Conservation (phyloP, 208 protist genomes). For the Angomonas deanei region DNA sequence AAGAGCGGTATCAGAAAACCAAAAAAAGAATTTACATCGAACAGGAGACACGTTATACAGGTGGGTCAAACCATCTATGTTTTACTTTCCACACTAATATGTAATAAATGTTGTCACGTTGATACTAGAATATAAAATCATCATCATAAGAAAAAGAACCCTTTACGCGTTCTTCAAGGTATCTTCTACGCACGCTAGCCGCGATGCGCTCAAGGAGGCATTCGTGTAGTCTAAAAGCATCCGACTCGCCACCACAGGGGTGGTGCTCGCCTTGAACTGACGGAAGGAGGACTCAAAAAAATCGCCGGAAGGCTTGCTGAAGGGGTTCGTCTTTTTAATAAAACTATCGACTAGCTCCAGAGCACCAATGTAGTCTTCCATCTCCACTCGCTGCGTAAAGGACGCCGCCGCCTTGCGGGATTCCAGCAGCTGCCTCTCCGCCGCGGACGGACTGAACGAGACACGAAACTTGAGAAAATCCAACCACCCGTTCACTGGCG, state of each 20-base stretch:
- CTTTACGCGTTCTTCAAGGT: conserved; percentile 56
- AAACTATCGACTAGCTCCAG: conserved; percentile 59
- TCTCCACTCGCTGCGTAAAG: conserved; percentile 58
- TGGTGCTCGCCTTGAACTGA: conserved; percentile 42
- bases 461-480: conserved; percentile 83
- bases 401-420: conserved; percentile 20
- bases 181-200: conserved; percentile 71
- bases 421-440: conserved; percentile 45
- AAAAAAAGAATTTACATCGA: too few species aligned
- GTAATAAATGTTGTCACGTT: too few species aligned
- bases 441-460: conserved; percentile 58
- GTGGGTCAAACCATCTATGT: too few species aligned
- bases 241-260: conserved; percentile 62
- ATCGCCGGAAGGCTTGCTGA: conserved; percentile 27
- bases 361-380: conserved; percentile 52
- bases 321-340: conserved; percentile 24
- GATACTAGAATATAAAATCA: too few species aligned
- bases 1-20: too few species aligned
- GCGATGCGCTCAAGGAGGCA: conserved; percentile 58
- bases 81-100: too few species aligned
- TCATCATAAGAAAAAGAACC: conserved; percentile 8
- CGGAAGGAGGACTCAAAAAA: conserved; percentile 45
- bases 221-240: conserved; percentile 61
- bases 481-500: conserved; percentile 64
- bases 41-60: too few species aligned